A percentile compares a stretch with the other conserved stretches of the same genome.
phyloP scores from a whole-genome alignment of 805 yeast genomes.

The Cyberlindnera subsufficiens region DNA sequence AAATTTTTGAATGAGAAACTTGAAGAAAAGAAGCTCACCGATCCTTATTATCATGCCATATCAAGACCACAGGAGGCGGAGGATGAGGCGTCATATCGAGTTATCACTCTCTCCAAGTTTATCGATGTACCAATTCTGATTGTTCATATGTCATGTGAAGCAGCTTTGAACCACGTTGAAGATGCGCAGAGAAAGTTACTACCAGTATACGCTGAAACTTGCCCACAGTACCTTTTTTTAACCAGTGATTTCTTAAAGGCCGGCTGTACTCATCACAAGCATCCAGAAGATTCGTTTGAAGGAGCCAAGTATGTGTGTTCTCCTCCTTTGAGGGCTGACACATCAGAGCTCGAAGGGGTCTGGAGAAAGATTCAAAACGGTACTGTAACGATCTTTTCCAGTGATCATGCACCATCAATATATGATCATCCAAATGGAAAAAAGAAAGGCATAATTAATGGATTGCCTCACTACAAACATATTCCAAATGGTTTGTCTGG shows the following conservation, averaged over 20 bases:
- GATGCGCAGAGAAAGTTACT: slow-evolving; percentile 34
- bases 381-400: slow-evolving; percentile 39
- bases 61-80: slow-evolving; percentile 41
- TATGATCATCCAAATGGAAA: slow-evolving; percentile 38
- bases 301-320: slow-evolving; percentile 48
- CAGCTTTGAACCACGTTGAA: slow-evolving; percentile 35
- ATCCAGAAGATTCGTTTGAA: slow-evolving; percentile 30
- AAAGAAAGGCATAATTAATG: slow-evolving; percentile 34
- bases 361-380: slow-evolving; percentile 43
- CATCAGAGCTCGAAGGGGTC: slow-evolving; percentile 34
- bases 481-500: slow-evolving; percentile 48
- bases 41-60: slow-evolving; percentile 40
- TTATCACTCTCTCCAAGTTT: slow-evolving; percentile 36
- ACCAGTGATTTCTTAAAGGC: slow-evolving; percentile 33
- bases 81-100: slow-evolving; percentile 45
- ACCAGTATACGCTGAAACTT: slow-evolving; percentile 44
- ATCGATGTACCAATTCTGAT: slow-evolving; percentile 41
- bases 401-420: slow-evolving; percentile 42
- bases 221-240: slow-evolving; percentile 43
- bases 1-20: slow-evolving; percentile 34
- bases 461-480: slow-evolving; percentile 34
- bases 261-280: slow-evolving; percentile 20
- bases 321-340: slow-evolving; percentile 40
- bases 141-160: slow-evolving; percentile 42
- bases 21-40: slow-evolving; percentile 30